Evolutionary conservation across 371 early-diverging fungal species (phyloP).

Genomic region (Circinella umbellata): DNA sequence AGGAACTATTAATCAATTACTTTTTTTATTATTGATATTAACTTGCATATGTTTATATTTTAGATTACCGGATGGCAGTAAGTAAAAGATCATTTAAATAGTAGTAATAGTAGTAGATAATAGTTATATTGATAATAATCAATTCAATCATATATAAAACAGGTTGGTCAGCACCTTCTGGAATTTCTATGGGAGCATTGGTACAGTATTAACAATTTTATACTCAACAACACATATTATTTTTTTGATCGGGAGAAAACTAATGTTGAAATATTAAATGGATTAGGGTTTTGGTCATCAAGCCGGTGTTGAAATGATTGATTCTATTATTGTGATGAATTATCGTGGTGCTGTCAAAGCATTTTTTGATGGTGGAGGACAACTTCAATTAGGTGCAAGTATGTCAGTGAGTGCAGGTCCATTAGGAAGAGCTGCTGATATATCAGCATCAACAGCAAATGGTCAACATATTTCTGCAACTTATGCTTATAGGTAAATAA

Average conservation of each 20-base stretch:
- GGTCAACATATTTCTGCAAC: slow-evolving; percentile 40
- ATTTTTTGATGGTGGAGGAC: slow-evolving; percentile 48
- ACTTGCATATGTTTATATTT: background rate
- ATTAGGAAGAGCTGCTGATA: slow-evolving; percentile 35
- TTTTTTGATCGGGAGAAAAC: too few species aligned
- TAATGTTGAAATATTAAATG: background rate
- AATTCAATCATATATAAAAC: background rate
- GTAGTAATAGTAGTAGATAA: too few species aligned
- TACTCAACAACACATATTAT: too few species aligned
- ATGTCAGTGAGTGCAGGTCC: slow-evolving; percentile 46
- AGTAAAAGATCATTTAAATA: slow-evolving; percentile 1
- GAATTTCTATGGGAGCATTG: slow-evolving; percentile 39
- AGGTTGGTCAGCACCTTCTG: slow-evolving; percentile 55
- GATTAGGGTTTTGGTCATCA: slow-evolving; percentile 42
- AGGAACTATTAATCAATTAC: background rate
- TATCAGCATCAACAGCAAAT: slow-evolving; percentile 34
- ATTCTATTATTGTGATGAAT: slow-evolving; percentile 49
- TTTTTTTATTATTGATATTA: background rate
- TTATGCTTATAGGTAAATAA: slow-evolving; percentile 46
- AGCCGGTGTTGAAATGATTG: slow-evolving; percentile 43
- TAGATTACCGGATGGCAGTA: slow-evolving; percentile 47
- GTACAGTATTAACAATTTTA: too few species aligned
- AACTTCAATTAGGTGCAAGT: slow-evolving; percentile 41
- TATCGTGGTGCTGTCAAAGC: slow-evolving; percentile 47
- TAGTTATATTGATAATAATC: too few species aligned